Evolutionary conservation across 805 yeast species (phyloP), one percentile per base, ranked within the genome.

Genomic region (Spathaspora arborariae): DNA sequence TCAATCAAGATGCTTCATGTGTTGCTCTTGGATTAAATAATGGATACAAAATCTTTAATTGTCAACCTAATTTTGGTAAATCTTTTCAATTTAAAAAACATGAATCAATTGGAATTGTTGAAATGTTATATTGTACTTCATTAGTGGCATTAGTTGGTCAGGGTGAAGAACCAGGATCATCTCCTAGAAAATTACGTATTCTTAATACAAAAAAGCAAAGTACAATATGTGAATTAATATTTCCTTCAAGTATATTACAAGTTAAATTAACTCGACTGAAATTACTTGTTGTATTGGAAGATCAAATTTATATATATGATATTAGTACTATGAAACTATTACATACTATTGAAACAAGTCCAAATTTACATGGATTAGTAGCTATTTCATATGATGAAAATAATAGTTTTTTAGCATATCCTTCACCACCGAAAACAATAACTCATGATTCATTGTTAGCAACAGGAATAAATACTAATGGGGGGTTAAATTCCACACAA

Each of bases 1-100:
- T 91, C 77, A 92, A 94, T 67, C 99, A 92, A 74, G 97, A 92
- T 67, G 83, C 83, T 50, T 76, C 75, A 60, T 88, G 97, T 65
- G 75, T 90, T 15, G 85, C 94, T 0, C 80, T 85, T 1, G 94
- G 95, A 1, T 75, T 84, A 5, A 75, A 76, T 38, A 69, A 70
- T 38, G 81, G 85, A 10, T 83, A 87, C 62, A 78, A 78, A 55
- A 86, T 92, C 41, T 92, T 78, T 73, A 88, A 88, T 59, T 90
- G 97, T 64, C 90, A 86, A 52, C 60, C 64, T 6, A 49, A 49
- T 4, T 58, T 62, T 39, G 60, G 60, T 30, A 63, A 64, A 41
- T 65, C 72, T 50, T 68, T 56, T 47, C 68, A 63, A 47, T 57
- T 58, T 38, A 57, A 59, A 33, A 61, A 59, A 44, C 63, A 64